phyloP scores from a whole-genome alignment of 139 green algal genomes.

The Picochlorum sp. region DNA sequence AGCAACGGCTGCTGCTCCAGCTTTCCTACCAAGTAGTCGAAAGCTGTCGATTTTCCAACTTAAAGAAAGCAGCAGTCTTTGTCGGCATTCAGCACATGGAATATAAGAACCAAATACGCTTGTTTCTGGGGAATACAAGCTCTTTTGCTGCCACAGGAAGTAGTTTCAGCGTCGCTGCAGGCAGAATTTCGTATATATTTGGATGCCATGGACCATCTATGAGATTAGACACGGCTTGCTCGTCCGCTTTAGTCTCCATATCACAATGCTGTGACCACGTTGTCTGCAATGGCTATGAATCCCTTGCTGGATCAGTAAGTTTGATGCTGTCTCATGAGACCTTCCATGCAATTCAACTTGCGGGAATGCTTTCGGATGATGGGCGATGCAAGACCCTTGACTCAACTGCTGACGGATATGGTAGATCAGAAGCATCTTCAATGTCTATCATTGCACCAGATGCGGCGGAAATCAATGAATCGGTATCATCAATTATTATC shows the following conservation, averaged over 20 bases:
- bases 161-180: conserved; percentile 46
- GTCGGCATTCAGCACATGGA: conserved; percentile 65
- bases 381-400: conserved; percentile 61
- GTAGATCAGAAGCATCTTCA: conserved; percentile 43
- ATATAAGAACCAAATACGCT: conserved; percentile 42
- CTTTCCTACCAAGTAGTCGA: conserved; percentile 14
- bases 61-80: conserved; percentile 28
- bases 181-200: conserved; percentile 37
- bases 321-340: conserved; percentile 21
- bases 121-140: conserved; percentile 24
- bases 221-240: conserved; percentile 44
- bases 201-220: conserved; percentile 26
- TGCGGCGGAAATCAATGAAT: too few species aligned
- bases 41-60: neutral
- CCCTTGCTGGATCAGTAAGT: conserved; percentile 36
- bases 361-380: conserved; percentile 51
- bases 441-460: neutral
- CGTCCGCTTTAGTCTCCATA: conserved; percentile 25
- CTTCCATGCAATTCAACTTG: conserved; percentile 5
- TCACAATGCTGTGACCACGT: conserved; percentile 20
- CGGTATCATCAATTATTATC: neutral
- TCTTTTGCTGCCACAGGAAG: conserved; percentile 57
- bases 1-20: conserved; percentile 57
- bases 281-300: neutral
- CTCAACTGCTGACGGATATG: conserved; percentile 66